Percentiles rank a stretch among this genome's conserved stretches.
Conservation (phyloP, 768 basidiomycete species). For the Psilocybe cubensis region DNA sequence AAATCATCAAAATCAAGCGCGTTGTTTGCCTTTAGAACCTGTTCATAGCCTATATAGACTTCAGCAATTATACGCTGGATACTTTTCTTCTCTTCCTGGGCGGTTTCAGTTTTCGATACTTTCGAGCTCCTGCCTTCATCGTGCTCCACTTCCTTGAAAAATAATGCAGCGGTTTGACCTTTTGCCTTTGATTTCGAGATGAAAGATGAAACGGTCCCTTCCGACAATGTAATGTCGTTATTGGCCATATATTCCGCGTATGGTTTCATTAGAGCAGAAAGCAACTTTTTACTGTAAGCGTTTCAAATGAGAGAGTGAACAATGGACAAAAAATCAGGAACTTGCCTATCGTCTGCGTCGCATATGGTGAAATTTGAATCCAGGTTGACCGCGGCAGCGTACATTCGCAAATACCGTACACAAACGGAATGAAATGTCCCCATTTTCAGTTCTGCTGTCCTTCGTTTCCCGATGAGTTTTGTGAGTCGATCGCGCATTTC, state of each 20-base stretch:
- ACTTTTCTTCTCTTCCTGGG: constrained; percentile 16
- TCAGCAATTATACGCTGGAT: constrained; percentile 48
- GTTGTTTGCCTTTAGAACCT: constrained; percentile 59
- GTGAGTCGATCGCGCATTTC: constrained; percentile 80
- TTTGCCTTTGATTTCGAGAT: constrained; percentile 83
- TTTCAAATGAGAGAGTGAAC: background rate
- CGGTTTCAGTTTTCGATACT: constrained; percentile 12
- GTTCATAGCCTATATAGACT: constrained; percentile 71
- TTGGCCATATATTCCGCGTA: constrained; percentile 50
- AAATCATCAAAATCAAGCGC: constrained; percentile 90
- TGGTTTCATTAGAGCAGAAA: constrained; percentile 60
- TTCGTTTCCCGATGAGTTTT: constrained; percentile 65
- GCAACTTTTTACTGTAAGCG: constrained; percentile 64
- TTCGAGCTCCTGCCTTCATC: constrained; percentile 3
- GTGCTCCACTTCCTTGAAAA: constrained; percentile 31
- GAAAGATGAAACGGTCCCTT: constrained; percentile 52
- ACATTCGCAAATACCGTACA: constrained; percentile 69
- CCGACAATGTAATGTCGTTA: constrained; percentile 56
- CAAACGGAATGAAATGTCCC: constrained; percentile 85
- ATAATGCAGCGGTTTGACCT: constrained; percentile 56
- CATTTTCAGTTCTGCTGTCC: constrained; percentile 58
- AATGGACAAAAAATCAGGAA: background rate
- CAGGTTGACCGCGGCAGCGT: constrained; percentile 60
- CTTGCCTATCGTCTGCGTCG: constrained; percentile 78
- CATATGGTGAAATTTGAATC: constrained; percentile 81